Conservation (phyloP, 805 yeast species). For the Blastobotrys terrestris region DNA sequence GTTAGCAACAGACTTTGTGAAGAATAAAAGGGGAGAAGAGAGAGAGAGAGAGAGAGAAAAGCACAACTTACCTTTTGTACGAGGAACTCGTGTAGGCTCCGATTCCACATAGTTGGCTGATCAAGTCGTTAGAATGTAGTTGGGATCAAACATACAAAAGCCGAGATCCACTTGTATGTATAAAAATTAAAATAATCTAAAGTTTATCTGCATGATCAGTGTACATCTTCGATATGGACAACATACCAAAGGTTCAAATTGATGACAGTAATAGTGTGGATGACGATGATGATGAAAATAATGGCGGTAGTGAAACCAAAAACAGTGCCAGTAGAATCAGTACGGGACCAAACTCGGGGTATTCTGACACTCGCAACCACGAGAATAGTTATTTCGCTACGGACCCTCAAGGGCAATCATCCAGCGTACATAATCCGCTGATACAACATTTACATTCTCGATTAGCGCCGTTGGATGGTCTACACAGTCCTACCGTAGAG, state of each 20-base stretch:
- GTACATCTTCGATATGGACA: neutral
- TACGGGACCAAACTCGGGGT: neutral
- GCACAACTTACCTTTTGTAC: conserved; percentile 18
- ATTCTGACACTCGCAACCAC: neutral
- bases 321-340: neutral
- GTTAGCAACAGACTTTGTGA: neutral
- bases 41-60: neutral
- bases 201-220: neutral
- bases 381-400: neutral
- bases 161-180: too few species aligned
- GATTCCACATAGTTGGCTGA: conserved; percentile 19
- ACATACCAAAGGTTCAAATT: neutral
- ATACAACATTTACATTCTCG: neutral
- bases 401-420: neutral
- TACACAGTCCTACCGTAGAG: neutral
- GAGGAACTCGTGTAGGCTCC: conserved; percentile 17
- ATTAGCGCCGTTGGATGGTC: neutral
- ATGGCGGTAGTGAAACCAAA: neutral
- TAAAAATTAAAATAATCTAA: too few species aligned
- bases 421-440: neutral
- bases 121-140: neutral
- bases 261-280: neutral
- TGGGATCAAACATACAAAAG: neutral
- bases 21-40: neutral
- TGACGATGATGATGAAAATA: neutral